These are phyloP conservation scores for Myxozyma sirexii DNA, from an alignment of 805 yeast genomes.

Conservation along the genomic window DNA sequence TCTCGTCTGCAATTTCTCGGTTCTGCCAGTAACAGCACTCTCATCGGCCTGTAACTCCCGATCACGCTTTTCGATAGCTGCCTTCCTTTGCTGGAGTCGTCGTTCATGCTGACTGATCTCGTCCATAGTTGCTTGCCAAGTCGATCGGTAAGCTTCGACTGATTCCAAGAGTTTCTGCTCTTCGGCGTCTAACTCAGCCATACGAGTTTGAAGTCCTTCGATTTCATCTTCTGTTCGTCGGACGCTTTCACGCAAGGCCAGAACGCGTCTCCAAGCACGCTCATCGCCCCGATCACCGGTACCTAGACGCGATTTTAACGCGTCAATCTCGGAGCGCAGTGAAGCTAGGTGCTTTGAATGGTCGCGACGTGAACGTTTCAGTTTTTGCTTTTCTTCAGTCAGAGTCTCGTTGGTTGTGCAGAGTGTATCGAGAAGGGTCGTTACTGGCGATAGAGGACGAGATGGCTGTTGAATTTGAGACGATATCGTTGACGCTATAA, in stretches of 20 bases:
- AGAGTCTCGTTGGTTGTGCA: conserved; percentile 64
- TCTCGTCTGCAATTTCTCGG: conserved; percentile 38
- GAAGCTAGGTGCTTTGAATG: conserved; percentile 56
- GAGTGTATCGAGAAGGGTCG: conserved; percentile 66
- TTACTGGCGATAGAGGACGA: conserved; percentile 57
- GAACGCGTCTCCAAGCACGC: conserved; percentile 56
- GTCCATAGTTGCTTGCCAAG: conserved; percentile 33
- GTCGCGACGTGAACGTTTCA: conserved; percentile 62
- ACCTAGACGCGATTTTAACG: conserved; percentile 51
- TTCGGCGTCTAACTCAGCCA: conserved; percentile 21
- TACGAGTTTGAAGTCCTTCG: conserved; percentile 23
- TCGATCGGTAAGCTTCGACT: conserved; percentile 15
- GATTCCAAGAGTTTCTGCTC: background rate
- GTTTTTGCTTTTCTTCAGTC: conserved; percentile 57
- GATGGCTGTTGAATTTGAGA: conserved; percentile 33
- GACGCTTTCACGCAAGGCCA: conserved; percentile 53
- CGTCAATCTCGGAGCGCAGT: conserved; percentile 60
- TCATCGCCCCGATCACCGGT: conserved; percentile 59
- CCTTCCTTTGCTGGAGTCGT: conserved; percentile 20
- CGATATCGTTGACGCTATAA: conserved; percentile 14
- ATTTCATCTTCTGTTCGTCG: conserved; percentile 45
- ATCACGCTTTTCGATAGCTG: conserved; percentile 28
- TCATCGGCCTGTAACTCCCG: conserved; percentile 35
- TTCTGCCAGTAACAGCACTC: conserved; percentile 32
- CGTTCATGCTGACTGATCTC: conserved; percentile 25